Conservation (phyloP, 305 asterid species). For the Plantago coronopus region DNA sequence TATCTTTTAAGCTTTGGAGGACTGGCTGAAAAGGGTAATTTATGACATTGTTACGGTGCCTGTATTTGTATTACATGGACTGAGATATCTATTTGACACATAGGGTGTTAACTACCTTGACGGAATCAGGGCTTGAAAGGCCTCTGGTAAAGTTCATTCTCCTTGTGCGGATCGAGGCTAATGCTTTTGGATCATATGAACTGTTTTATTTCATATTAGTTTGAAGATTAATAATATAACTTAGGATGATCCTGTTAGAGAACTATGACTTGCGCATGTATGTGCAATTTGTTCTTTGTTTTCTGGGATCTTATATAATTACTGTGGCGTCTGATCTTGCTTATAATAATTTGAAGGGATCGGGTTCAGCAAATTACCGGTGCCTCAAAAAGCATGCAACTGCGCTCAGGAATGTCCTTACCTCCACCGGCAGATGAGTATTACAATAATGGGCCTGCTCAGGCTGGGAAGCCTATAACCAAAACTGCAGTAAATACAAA, state of each 20-base stretch:
- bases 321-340: constrained; percentile 29
- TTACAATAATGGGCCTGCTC: constrained; percentile 48
- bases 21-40: neutral
- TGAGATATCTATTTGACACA: too few species aligned
- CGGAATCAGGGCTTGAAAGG: neutral
- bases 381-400: constrained; percentile 53
- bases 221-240: neutral
- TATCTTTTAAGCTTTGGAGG: neutral
- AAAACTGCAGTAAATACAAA: constrained; percentile 46
- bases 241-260: constrained; percentile 8
- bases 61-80: too few species aligned
- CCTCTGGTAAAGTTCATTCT: neutral
- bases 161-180: neutral
- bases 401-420: constrained; percentile 70
- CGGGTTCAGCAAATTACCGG: constrained; percentile 76
- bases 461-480: constrained; percentile 49
- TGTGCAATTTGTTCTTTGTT: constrained; percentile 6
- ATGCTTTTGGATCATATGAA: too few species aligned
- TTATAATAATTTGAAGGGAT: constrained; percentile 50
- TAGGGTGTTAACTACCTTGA: too few species aligned
- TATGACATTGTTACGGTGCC: neutral
- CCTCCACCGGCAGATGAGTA: constrained; percentile 90
- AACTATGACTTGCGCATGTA: neutral
- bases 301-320: constrained; percentile 16
- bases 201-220: neutral